Evolutionary conservation across 257 asterid species (phyloP).

Genomic region (Craterostigma plantagineum): DNA sequence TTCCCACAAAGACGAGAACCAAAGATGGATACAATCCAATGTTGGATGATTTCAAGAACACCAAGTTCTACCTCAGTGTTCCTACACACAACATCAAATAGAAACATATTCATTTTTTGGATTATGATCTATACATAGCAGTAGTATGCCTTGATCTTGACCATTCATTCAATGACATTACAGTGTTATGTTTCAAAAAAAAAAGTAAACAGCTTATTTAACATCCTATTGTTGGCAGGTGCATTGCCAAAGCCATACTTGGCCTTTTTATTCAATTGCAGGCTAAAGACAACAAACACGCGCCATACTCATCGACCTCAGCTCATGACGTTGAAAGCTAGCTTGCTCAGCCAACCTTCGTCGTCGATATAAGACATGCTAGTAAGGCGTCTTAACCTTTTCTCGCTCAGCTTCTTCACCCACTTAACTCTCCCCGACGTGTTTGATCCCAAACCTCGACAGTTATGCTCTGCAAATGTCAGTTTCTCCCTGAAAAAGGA

Average conservation of each 20-base stretch:
- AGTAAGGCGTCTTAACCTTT: constrained; percentile 11
- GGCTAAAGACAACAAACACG: too few relatives aligned
- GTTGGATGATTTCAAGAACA: constrained; percentile 94
- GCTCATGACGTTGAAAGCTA: constrained; percentile 5
- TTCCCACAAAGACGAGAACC: constrained; percentile 83
- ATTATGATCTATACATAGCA: too few relatives aligned
- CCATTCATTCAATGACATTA: too few relatives aligned
- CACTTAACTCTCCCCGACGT: constrained; percentile 34
- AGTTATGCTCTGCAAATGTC: constrained; percentile 35
- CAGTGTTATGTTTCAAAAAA: too few relatives aligned
- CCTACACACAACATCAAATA: constrained; percentile 82
- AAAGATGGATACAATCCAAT: constrained; percentile 91
- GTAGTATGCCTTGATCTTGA: too few relatives aligned
- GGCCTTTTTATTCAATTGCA: too few relatives aligned
- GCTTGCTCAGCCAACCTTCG: constrained; percentile 36
- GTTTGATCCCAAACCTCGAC: constrained; percentile 43
- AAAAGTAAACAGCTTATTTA: too few relatives aligned
- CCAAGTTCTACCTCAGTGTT: constrained; percentile 80
- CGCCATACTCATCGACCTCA: too few relatives aligned
- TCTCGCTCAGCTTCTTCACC: constrained; percentile 19
- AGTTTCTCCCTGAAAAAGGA: constrained; percentile 19
- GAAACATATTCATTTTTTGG: background rate
- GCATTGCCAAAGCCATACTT: too few relatives aligned
- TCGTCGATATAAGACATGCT: constrained; percentile 35
- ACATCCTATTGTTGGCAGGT: too few relatives aligned